Conservation (phyloP, 2,329 filamentous ascomycete species). For the Alternaria sp. region DNA sequence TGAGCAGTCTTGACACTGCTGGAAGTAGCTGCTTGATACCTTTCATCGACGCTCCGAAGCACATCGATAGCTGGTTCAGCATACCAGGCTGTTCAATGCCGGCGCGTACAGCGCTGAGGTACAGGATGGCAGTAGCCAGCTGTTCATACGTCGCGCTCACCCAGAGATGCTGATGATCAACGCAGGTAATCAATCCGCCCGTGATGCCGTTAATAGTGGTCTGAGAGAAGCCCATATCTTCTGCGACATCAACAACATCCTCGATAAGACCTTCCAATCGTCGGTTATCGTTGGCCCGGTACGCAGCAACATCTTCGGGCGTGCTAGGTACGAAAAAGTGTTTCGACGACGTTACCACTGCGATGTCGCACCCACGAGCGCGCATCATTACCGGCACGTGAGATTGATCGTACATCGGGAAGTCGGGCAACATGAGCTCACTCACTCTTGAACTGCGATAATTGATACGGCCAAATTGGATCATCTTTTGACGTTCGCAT, state of each 20-base stretch:
- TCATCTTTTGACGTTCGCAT: not conserved
- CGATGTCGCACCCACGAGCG: not conserved
- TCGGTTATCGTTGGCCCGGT: not conserved
- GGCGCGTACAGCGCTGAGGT: not conserved
- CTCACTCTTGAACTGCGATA: not conserved
- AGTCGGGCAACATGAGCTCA: not conserved
- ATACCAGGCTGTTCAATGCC: not conserved
- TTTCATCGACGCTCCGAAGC: not conserved
- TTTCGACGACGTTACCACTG: not conserved
- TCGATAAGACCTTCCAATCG: not conserved
- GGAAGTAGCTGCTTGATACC: not conserved
- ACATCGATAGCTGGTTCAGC: not conserved
- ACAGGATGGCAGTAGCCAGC: not conserved
- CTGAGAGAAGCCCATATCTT: not conserved
- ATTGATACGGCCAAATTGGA: not conserved
- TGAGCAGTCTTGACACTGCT: not conserved
- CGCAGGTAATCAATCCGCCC: not conserved
- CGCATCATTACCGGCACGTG: not conserved
- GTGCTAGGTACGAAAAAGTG: not conserved
- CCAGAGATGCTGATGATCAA: not conserved
- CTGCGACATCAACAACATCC: not conserved
- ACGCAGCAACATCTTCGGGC: not conserved
- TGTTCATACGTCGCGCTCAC: not conserved
- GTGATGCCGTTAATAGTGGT: not conserved
- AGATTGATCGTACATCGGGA: not conserved